A percentile compares a stretch with the other conserved stretches of the same genome.
Evolutionary conservation across 345 rosid genomes (phyloP).

Genomic region (Syzygium grande): DNA sequence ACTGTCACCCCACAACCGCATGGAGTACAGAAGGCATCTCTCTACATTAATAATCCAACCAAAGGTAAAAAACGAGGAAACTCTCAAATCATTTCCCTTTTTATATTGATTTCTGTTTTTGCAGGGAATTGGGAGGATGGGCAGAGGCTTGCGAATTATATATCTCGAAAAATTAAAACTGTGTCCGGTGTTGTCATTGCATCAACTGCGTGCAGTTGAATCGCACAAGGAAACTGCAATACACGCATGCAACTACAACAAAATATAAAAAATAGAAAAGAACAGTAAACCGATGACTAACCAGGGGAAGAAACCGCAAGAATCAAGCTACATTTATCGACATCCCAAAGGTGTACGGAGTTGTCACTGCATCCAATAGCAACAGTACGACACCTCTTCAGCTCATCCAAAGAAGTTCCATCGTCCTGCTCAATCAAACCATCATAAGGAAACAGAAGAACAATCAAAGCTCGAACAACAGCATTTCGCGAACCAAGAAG

Average conservation of each 20-base stretch:
- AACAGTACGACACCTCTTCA: slow-evolving; percentile 18
- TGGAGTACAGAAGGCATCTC: slow-evolving; percentile 76
- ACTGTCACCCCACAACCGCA: slow-evolving; percentile 81
- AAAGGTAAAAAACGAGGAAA: background rate
- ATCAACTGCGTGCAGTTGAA: background rate
- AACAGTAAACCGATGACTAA: slow-evolving; percentile 1
- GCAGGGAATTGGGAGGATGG: background rate
- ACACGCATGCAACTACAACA: background rate
- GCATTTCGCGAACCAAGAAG: background rate
- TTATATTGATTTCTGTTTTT: background rate
- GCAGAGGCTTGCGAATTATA: background rate
- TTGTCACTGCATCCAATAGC: slow-evolving; percentile 88
- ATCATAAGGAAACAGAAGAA: background rate
- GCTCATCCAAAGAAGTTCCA: slow-evolving; percentile 15
- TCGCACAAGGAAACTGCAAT: background rate
- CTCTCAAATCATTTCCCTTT: background rate
- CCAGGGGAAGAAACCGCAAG: slow-evolving; percentile 77
- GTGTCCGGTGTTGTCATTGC: background rate
- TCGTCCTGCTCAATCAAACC: slow-evolving; percentile 9
- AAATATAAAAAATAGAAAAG: too few species aligned
- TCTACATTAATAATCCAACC: slow-evolving; percentile 26
- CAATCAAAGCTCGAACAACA: background rate
- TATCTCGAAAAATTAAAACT: background rate
- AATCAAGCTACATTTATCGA: slow-evolving; percentile 26
- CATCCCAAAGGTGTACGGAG: slow-evolving; percentile 61